Evolutionary conservation across 805 yeast species (phyloP).

Genomic region (Barnettozyma siamensis): DNA sequence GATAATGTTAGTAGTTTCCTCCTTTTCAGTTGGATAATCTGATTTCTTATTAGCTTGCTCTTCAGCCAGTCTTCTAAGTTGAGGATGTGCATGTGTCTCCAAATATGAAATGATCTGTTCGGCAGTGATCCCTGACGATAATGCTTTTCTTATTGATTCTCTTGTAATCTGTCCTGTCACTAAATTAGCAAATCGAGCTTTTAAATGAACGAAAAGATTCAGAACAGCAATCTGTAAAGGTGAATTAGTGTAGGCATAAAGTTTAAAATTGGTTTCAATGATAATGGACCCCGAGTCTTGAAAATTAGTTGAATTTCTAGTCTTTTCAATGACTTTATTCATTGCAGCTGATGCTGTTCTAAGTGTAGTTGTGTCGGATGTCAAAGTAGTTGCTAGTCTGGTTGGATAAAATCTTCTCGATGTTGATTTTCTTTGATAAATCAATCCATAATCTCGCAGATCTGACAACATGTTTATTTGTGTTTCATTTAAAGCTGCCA

Average conservation of each 20-base stretch:
- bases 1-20: constrained; percentile 53
- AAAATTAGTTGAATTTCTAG: constrained; percentile 20
- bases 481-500: constrained; percentile 65
- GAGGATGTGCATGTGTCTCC: constrained; percentile 91
- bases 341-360: constrained; percentile 72
- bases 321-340: constrained; percentile 52
- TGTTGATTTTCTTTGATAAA: constrained; percentile 58
- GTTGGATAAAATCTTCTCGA: constrained; percentile 81
- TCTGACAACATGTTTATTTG: constrained; percentile 86
- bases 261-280: constrained; percentile 87
- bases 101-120: constrained; percentile 89
- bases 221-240: constrained; percentile 93
- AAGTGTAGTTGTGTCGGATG: constrained; percentile 72
- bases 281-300: constrained; percentile 64
- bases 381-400: constrained; percentile 78
- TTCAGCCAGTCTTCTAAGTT: constrained; percentile 72
- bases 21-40: constrained; percentile 46
- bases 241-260: constrained; percentile 89
- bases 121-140: constrained; percentile 85
- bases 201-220: constrained; percentile 80
- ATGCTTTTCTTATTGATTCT: constrained; percentile 82
- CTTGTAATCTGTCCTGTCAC: constrained; percentile 91
- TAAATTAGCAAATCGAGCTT: constrained; percentile 82
- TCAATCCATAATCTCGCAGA: constrained; percentile 84
- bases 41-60: constrained; percentile 60